phyloP scores from a whole-genome alignment of 768 basidiomycete species.

The Tricholoma terreum region DNA sequence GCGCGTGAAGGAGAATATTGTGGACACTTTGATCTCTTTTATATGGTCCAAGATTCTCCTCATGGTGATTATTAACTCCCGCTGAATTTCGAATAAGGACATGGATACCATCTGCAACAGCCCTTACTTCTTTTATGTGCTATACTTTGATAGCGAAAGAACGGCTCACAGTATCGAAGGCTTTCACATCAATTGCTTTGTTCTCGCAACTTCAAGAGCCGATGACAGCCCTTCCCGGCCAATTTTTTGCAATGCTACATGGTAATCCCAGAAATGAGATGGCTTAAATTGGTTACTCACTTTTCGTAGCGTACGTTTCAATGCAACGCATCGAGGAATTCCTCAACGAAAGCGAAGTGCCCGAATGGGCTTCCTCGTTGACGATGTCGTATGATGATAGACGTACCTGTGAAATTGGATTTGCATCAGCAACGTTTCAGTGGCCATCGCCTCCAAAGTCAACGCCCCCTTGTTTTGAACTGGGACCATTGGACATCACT shows the following conservation, averaged over 20 bases:
- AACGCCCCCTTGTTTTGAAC: slow-evolving; percentile 41
- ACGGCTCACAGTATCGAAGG: slow-evolving; percentile 71
- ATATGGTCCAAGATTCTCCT: slow-evolving; percentile 49
- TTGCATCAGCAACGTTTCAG: slow-evolving; percentile 51
- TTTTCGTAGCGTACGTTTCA: slow-evolving; percentile 59
- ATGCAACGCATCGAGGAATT: slow-evolving; percentile 79
- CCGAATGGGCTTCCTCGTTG: slow-evolving; percentile 72
- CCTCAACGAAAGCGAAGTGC: slow-evolving; percentile 71
- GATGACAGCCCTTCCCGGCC: slow-evolving; percentile 60
- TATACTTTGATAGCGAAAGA: slow-evolving; percentile 66
- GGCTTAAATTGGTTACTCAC: slow-evolving; percentile 5
- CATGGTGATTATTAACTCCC: neutral
- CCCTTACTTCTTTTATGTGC: slow-evolving; percentile 58
- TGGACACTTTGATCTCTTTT: slow-evolving; percentile 61
- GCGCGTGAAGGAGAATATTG: slow-evolving; percentile 62
- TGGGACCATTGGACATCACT: slow-evolving; percentile 53
- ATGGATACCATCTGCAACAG: slow-evolving; percentile 72
- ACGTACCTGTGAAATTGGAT: slow-evolving; percentile 41
- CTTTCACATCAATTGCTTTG: slow-evolving; percentile 76
- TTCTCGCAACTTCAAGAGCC: slow-evolving; percentile 71
- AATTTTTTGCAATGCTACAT: slow-evolving; percentile 61
- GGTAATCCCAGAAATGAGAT: slow-evolving; percentile 33
- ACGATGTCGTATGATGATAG: slow-evolving; percentile 26
- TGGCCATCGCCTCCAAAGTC: slow-evolving; percentile 45
- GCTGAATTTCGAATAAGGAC: slow-evolving; percentile 40